Evolutionary conservation across 2,329 filamentous ascomycete species (phyloP), one percentile per base, ranked within the genome.

Genomic region (Fonsecaea nubica): DNA sequence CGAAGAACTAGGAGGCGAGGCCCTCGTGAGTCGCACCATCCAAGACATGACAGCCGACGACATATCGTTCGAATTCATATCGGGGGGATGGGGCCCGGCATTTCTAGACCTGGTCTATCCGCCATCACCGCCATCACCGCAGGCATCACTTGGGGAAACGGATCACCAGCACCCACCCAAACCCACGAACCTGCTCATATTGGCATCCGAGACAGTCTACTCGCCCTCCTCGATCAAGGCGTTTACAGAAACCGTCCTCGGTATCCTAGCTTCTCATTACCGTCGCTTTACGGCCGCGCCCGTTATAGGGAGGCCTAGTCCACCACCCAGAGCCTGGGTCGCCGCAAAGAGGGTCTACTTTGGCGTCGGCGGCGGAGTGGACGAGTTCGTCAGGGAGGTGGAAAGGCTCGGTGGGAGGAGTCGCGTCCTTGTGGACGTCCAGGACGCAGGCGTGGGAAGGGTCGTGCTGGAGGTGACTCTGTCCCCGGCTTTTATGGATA

Each of bases 321-420:
- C 32, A 5, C 58, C 21, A 73, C 63, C 42, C 74, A 86, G 82
- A 69, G 85, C 85, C 1, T 77, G 89, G 64, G 79, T 90, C 4
- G 87, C 86, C 8, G 87, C 87, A 2, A 90, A 90, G 77, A 81
- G 84, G 69, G 83, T 89, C 48, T 90, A 90, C 76, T 90, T 90
- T 73, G 87, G 87, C 0, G 87, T 90, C 35, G 87, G 87, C 0
- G 87, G 87, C 1, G 87, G 87, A 35, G 85, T 89, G 9, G 86
- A 89, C 76, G 86, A 86, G 40, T 86, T 90, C 70, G 62, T 80
- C 55, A 66, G 70, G 50, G 72, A 71, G 13, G 68, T 79, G 6
- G 57, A 62, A 10, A 58, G 55, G 2, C 60, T 61, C 6, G 68
- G 67, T 21, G 74, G 69, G 8, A 52, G 38, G 63, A 73, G 67